Evolutionary conservation across 2,329 filamentous ascomycete species (phyloP).

Genomic region (Samsoniella hepiali): DNA sequence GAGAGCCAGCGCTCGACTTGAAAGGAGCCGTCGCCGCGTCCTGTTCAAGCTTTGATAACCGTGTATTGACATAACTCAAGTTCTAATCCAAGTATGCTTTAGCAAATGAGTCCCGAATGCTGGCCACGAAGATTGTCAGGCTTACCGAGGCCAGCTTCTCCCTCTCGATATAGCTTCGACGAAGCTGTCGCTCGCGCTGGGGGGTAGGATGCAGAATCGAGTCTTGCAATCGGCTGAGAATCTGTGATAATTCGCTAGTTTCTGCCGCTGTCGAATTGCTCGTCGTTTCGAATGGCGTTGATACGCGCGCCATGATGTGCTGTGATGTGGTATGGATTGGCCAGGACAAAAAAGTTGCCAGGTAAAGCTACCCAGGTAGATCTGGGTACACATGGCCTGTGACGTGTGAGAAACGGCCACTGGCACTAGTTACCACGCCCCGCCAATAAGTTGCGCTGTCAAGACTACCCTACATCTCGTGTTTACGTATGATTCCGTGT

Average conservation of each 20-base stretch:
- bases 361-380: background rate
- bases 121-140: background rate
- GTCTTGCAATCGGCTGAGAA: conserved; percentile 64
- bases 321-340: background rate
- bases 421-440: background rate
- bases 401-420: conserved; percentile 1
- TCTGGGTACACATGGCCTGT: background rate
- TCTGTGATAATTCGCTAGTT: conserved; percentile 54
- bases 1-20: background rate
- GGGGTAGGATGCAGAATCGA: conserved; percentile 60
- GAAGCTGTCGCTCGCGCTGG: conserved; percentile 55
- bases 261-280: conserved; percentile 26
- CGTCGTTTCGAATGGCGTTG: background rate
- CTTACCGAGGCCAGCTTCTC: conserved; percentile 41
- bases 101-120: conserved; percentile 39
- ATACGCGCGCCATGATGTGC: conserved; percentile 15
- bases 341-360: background rate
- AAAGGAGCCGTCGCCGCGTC: conserved; percentile 41
- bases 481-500: background rate
- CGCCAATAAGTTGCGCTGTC: background rate
- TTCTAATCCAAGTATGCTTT: conserved; percentile 52
- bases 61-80: conserved; percentile 65
- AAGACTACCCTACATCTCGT: background rate
- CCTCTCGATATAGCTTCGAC: conserved; percentile 64
- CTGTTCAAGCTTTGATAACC: conserved; percentile 69